Percentiles rank a stretch among this genome's conserved stretches.
Conservation (phyloP, 2,329 filamentous ascomycete species). For the Arthrobotrys sphaeroides region DNA sequence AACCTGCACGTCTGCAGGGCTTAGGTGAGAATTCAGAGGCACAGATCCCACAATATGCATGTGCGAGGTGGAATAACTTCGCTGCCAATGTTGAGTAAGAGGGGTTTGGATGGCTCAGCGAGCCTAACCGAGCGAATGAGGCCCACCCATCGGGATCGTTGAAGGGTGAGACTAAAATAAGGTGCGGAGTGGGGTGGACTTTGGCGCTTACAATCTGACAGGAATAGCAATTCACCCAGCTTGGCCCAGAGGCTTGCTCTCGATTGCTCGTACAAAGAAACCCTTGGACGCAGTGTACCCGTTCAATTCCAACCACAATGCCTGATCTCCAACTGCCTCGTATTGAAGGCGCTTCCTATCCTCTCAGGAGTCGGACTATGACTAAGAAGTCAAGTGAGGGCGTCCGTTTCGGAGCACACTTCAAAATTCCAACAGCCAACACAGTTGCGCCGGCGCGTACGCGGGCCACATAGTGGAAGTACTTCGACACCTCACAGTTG, state of each 20-base stretch:
- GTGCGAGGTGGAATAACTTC: constrained; percentile 14
- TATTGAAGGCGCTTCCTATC: too few relatives aligned
- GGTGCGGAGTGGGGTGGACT: not conserved
- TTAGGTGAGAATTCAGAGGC: constrained; percentile 41
- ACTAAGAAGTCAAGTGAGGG: too few relatives aligned
- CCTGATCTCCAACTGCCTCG: too few relatives aligned
- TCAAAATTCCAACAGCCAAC: constrained; percentile 5
- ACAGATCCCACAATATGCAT: constrained; percentile 26
- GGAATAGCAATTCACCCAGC: constrained; percentile 10
- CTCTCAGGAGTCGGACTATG: too few relatives aligned
- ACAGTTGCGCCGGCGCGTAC: not conserved
- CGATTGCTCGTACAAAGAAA: too few relatives aligned
- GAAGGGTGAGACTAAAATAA: constrained; percentile 7
- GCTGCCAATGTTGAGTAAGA: constrained; percentile 7
- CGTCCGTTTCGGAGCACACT: too few relatives aligned
- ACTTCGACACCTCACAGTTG: too few relatives aligned
- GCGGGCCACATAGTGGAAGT: not conserved
- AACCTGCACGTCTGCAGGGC: constrained; percentile 52
- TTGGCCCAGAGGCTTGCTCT: not conserved
- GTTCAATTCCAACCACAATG: too few relatives aligned
- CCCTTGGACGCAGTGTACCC: too few relatives aligned
- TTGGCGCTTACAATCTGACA: constrained; percentile 18
- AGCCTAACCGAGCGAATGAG: constrained; percentile 28
- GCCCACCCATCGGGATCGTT: not conserved
- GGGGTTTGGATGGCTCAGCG: constrained; percentile 18